Evolutionary conservation across 2,329 filamentous ascomycete genomes (phyloP).

Genomic region (Exophiala sp.): DNA sequence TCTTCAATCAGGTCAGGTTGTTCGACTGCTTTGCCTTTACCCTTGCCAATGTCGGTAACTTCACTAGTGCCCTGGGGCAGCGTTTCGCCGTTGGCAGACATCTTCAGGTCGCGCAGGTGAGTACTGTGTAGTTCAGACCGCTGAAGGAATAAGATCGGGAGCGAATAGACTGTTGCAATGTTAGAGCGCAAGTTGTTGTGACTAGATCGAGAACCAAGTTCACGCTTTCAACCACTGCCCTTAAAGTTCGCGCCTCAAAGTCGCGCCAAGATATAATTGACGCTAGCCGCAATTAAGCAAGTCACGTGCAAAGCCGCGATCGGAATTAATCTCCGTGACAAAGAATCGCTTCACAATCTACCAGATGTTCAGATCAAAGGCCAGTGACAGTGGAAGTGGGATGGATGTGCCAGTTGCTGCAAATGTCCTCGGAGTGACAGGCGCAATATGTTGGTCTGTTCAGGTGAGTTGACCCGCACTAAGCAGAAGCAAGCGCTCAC

Average conservation of each 20-base stretch:
- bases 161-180: not conserved
- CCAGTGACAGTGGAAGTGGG: too few relatives aligned
- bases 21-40: constrained; percentile 75
- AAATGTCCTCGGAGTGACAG: constrained; percentile 55
- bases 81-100: constrained; percentile 28
- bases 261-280: not conserved
- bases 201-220: not conserved
- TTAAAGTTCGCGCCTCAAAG: constrained; percentile 1
- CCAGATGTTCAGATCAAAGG: too few relatives aligned
- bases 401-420: constrained; percentile 54
- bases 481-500: not conserved
- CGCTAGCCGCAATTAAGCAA: not conserved
- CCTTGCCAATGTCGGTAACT: constrained; percentile 52
- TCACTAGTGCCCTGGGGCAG: constrained; percentile 21
- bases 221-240: not conserved
- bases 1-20: constrained; percentile 55
- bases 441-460: constrained; percentile 62
- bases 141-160: not conserved
- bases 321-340: not conserved
- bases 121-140: not conserved
- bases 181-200: not conserved
- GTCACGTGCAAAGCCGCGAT: not conserved
- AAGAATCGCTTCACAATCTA: too few relatives aligned
- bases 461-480: constrained; percentile 42
- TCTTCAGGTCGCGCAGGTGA: constrained; percentile 9